Evolutionary conservation across 1,284 basidiomycete species (phyloP).

Genomic region (Mycena citricolor): DNA sequence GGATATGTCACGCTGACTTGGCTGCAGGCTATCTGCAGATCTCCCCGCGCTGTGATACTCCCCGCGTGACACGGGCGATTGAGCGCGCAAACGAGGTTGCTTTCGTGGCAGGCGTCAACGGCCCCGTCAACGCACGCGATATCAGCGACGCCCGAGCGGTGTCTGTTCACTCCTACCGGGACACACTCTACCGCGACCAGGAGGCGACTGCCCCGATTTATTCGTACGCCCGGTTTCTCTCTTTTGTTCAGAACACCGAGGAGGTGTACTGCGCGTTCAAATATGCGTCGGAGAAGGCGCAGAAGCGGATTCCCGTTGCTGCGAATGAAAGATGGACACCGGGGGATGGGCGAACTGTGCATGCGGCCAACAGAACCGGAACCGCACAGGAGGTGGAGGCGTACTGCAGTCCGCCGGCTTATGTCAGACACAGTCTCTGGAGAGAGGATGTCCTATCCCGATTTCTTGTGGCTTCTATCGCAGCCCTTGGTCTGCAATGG

Average conservation of each 20-base stretch:
- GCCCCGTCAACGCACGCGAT: slow-evolving; percentile 2
- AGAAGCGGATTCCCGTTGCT: slow-evolving; percentile 12
- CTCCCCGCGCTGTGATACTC: slow-evolving; percentile 13
- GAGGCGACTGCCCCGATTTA: slow-evolving; percentile 25
- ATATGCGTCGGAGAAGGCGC: slow-evolving; percentile 18
- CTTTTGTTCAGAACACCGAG: slow-evolving; percentile 24
- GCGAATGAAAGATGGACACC: slow-evolving; percentile 6
- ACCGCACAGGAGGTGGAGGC: slow-evolving; percentile 11
- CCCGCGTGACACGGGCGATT: slow-evolving; percentile 11
- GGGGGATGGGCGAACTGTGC: slow-evolving; percentile 4
- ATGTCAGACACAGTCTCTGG: slow-evolving; percentile 15
- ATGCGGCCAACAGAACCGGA: slow-evolving; percentile 20
- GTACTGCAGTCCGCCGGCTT: slow-evolving; percentile 12
- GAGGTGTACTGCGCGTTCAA: slow-evolving; percentile 18
- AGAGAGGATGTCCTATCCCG: slow-evolving; percentile 22
- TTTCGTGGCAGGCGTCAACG: slow-evolving; percentile 5
- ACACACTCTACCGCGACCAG: slow-evolving; percentile 21
- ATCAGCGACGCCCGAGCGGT: slow-evolving; percentile 11
- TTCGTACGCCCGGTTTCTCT: slow-evolving; percentile 26
- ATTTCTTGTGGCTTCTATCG: slow-evolving; percentile 23
- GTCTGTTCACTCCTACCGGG: slow-evolving; percentile 5
- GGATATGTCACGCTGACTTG: background rate
- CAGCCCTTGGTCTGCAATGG: slow-evolving; percentile 27
- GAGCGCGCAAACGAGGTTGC: slow-evolving; percentile 8
- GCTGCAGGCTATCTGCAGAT: slow-evolving; percentile 14